Percentiles rank a stretch among this genome's conserved stretches.
phyloP scores from a whole-genome alignment of 176 grass and related monocot species.

The Echinochloa phyllopogon region DNA sequence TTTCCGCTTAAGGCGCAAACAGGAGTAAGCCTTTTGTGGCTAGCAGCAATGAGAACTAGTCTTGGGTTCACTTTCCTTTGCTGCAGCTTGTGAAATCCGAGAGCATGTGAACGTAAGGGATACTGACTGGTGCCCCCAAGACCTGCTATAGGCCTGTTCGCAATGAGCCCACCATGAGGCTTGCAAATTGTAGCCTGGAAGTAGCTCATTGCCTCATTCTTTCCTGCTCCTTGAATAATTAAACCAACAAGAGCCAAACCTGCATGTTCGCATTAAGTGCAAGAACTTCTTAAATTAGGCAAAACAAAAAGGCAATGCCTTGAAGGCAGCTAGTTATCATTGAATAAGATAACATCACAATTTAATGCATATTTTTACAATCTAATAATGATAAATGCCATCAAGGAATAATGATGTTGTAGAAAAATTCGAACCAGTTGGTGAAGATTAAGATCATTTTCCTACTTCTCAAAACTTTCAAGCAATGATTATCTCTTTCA shows the following conservation, averaged over 20 bases:
- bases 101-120: conserved; percentile 43
- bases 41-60: conserved; percentile 48
- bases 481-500: not conserved
- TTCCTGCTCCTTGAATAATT: conserved; percentile 52
- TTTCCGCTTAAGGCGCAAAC: conserved; percentile 53
- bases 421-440: not conserved
- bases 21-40: conserved; percentile 49
- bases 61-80: conserved; percentile 43
- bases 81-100: conserved; percentile 47
- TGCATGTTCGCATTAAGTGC: conserved; percentile 38
- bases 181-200: conserved; percentile 72
- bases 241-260: conserved; percentile 24
- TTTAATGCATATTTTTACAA: conserved; percentile 10
- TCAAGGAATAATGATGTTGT: not conserved
- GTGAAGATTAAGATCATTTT: not conserved
- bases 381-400: not conserved
- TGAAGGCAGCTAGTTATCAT: conserved; percentile 4
- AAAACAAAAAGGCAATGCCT: not conserved
- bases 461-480: not conserved
- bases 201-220: conserved; percentile 74
- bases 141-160: conserved; percentile 47
- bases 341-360: not conserved
- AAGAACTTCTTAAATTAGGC: conserved; percentile 34
- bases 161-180: conserved; percentile 56
- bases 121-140: conserved; percentile 45